Percentiles rank a stretch among this genome's conserved stretches.
phyloP scores from a whole-genome alignment of 805 yeast species.

The Candida adriatica region DNA sequence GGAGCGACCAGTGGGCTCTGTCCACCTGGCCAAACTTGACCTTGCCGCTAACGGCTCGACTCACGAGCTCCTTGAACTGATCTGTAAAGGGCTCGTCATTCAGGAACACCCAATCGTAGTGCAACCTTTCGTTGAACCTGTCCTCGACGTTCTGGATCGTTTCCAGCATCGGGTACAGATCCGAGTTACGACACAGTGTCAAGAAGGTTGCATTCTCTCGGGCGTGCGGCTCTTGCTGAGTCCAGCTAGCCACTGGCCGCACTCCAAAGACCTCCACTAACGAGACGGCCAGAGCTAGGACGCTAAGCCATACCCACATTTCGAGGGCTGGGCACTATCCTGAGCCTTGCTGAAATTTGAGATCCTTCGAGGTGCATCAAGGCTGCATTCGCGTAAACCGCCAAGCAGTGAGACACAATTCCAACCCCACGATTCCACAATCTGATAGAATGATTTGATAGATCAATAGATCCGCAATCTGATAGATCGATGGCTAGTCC shows the following conservation, averaged over 20 bases:
- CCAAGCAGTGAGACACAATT: no score
- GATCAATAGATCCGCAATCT: no score
- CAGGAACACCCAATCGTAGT: constrained; percentile 90
- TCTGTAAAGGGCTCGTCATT: constrained; percentile 73
- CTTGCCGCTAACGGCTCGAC: constrained; percentile 53
- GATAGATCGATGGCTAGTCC: no score
- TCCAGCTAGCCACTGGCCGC: background rate
- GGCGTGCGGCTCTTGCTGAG: background rate
- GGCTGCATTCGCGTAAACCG: no score
- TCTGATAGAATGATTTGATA: no score
- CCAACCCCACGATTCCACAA: no score
- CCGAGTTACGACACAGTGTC: constrained; percentile 54
- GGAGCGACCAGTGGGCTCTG: constrained; percentile 79
- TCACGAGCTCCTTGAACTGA: constrained; percentile 54
- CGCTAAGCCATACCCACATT: background rate
- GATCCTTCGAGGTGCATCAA: background rate
- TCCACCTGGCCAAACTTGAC: constrained; percentile 71
- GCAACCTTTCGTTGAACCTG: constrained; percentile 42
- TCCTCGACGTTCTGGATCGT: constrained; percentile 40
- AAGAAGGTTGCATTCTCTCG: constrained; percentile 35
- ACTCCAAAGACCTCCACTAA: background rate
- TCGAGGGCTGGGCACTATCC: no score
- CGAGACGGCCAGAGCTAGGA: background rate
- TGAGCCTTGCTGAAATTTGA: no score
- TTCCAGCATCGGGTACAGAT: constrained; percentile 42